Conservation (phyloP, 805 yeast species). For the Diddensiella santjacobensis region DNA sequence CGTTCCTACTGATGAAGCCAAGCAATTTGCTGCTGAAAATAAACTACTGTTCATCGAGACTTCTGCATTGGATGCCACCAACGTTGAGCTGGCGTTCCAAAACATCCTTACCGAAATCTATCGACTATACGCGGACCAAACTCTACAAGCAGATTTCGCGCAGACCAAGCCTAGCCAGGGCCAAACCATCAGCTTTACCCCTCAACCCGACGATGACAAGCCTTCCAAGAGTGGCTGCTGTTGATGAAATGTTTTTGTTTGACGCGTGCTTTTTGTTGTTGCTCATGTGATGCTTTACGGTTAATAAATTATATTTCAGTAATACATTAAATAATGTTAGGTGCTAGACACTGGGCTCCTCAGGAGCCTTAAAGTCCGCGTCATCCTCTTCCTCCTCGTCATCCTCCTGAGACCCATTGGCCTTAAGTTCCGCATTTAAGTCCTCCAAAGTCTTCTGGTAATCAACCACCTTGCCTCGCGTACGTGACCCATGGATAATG, state of each 20-base stretch:
- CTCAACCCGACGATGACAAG: conserved; percentile 82
- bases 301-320: not conserved
- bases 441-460: conserved; percentile 76
- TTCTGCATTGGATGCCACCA: conserved; percentile 82
- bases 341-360: conserved; percentile 1
- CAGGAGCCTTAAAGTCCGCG: conserved; percentile 48
- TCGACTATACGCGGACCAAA: conserved; percentile 94
- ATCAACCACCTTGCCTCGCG: conserved; percentile 85
- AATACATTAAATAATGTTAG: not conserved
- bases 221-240: conserved; percentile 23
- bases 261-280: not conserved
- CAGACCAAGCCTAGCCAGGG: conserved; percentile 68
- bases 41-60: conserved; percentile 92
- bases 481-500: conserved; percentile 77
- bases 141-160: conserved; percentile 73
- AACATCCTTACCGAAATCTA: conserved; percentile 89
- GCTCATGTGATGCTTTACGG: not conserved
- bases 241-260: conserved; percentile 2
- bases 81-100: conserved; percentile 91
- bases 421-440: conserved; percentile 49
- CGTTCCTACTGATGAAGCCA: conserved; percentile 97
- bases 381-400: conserved; percentile 43
- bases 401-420: conserved; percentile 42
- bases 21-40: conserved; percentile 87
- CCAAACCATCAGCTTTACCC: conserved; percentile 88